Percentiles rank a stretch among this genome's conserved stretches.
These are phyloP conservation scores for Calonectria multiphialidica DNA, from an alignment of 2,329 filamentous ascomycete genomes.

Conservation along the genomic window DNA sequence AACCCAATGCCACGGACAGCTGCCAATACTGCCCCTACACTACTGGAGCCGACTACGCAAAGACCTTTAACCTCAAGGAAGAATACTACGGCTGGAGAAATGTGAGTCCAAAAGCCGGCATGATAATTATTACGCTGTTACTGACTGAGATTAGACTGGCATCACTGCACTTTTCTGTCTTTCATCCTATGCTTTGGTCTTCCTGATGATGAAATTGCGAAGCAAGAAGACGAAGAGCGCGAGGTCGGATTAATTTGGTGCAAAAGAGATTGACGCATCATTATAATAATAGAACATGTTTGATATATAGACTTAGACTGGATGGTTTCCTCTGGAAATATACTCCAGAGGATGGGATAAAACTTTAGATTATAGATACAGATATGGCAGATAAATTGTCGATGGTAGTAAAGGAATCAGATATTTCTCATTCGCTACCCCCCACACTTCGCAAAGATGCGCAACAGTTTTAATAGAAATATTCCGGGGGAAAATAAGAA, in stretches of 20 bases:
- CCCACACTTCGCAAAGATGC: not conserved
- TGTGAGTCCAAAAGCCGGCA: constrained; percentile 17
- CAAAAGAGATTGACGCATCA: too few relatives aligned
- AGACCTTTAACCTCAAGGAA: constrained; percentile 30
- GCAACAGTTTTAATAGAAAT: too few relatives aligned
- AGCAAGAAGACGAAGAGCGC: constrained; percentile 38
- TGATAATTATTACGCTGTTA: not conserved
- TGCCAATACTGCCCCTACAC: constrained; percentile 32
- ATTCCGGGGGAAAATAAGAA: too few relatives aligned
- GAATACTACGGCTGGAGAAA: constrained; percentile 37
- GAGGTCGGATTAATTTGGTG: constrained; percentile 15
- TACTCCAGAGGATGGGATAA: not conserved
- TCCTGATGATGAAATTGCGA: constrained; percentile 40
- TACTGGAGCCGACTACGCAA: constrained; percentile 31
- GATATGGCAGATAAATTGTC: not conserved
- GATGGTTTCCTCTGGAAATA: too few relatives aligned
- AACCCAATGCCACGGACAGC: constrained; percentile 24
- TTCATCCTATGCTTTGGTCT: constrained; percentile 36
- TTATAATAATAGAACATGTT: not conserved
- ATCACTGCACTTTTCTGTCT: constrained; percentile 38
- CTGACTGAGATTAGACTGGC: constrained; percentile 25
- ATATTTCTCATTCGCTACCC: not conserved
- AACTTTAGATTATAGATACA: not conserved
- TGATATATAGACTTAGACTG: not conserved
- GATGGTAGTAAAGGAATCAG: not conserved